Base-by-base conservation (phyloP, 441 rosid genomes). In the Pelargonium citronellum region DNA sequence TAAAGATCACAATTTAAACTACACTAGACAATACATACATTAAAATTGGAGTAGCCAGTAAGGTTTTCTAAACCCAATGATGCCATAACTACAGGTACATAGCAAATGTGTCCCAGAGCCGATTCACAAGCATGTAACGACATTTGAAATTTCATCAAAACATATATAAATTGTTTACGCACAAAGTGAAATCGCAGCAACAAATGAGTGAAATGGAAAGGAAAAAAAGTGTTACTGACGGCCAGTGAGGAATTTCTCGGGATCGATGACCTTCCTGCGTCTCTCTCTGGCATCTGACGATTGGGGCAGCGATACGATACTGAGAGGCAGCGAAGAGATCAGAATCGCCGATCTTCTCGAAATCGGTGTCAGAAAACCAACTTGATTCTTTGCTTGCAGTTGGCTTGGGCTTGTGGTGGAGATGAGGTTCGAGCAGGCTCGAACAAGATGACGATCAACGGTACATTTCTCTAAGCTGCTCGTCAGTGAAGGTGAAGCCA, bases 201-300 rank as follows among this genome's bases (percentile, higher is more conserved):
- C 11, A 60, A 24, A 46, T 15, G 60, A 13, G 13, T 17, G 43
- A 74, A 7, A 43, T 0, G 65, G n/a, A 47, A 24, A 8, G 46
- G 44, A 67, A 39, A 12, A 55, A 53, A 69, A 41, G 63, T 41
- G 66, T 37, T 70, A 74, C 83, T 76, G 74, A 86, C 89, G 79
- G 70, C 79, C 70, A 17, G 90, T 85, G 73, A 78, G 79, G 74
- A 86, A 91, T 16, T 87, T 91, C 62, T 91, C 91, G 22, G 83
- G 81, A 66, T 97, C 94, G 69, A 94, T 84, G 69, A 47, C 73
- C 87, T 87, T 90, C 84, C 53, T 84, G 75, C 91, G 89, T 79
- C 98, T 81, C 81, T 91, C 96, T 71, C 93, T 83, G 39, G 96
- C 92, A 47, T 85, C 86, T 2, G 95, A 79, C 16, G 78, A 69